Conservation (phyloP, 2,329 filamentous ascomycete species). For the Thelonectria rubi region DNA sequence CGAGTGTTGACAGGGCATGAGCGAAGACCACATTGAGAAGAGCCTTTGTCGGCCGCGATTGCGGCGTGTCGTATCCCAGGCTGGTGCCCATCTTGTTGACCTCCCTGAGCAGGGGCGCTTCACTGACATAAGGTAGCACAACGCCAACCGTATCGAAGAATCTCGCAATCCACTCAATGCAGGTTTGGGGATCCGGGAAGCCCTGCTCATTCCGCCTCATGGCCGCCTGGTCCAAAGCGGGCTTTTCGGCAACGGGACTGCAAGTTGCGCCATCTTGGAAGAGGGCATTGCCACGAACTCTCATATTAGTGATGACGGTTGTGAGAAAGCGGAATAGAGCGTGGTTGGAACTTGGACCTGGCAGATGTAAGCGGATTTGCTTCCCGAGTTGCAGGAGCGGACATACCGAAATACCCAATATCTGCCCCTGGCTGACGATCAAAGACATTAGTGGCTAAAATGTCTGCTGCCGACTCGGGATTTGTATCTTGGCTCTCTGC, state of each 20-base stretch:
- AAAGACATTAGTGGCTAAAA: slow-evolving; percentile 42
- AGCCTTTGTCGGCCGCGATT: slow-evolving; percentile 26
- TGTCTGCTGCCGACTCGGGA: slow-evolving; percentile 40
- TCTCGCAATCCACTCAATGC: slow-evolving; percentile 34
- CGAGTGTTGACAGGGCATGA: slow-evolving; percentile 37
- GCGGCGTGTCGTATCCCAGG: slow-evolving; percentile 22
- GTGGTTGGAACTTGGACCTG: slow-evolving; percentile 45
- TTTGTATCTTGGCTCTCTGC: slow-evolving; percentile 19
- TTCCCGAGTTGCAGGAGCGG: background rate
- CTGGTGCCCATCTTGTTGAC: slow-evolving; percentile 29
- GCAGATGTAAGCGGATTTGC: slow-evolving; percentile 1
- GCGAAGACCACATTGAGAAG: slow-evolving; percentile 44
- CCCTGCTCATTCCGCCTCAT: slow-evolving; percentile 8
- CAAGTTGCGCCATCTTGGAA: slow-evolving; percentile 22
- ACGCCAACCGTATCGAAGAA: slow-evolving; percentile 45
- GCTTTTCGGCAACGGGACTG: slow-evolving; percentile 13
- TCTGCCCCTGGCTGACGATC: slow-evolving; percentile 39
- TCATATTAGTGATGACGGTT: slow-evolving; percentile 38
- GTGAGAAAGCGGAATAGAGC: slow-evolving; percentile 43
- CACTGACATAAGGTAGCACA: slow-evolving; percentile 39
- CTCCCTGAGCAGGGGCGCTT: slow-evolving; percentile 33
- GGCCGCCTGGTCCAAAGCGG: background rate
- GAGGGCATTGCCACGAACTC: slow-evolving; percentile 24
- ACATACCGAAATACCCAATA: slow-evolving; percentile 13
- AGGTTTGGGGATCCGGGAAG: slow-evolving; percentile 29